A percentile compares a stretch with the other conserved stretches of the same genome.
phyloP scores from a whole-genome alignment of 306 rosid genomes.

The peach (Prunus persica) region DNA sequence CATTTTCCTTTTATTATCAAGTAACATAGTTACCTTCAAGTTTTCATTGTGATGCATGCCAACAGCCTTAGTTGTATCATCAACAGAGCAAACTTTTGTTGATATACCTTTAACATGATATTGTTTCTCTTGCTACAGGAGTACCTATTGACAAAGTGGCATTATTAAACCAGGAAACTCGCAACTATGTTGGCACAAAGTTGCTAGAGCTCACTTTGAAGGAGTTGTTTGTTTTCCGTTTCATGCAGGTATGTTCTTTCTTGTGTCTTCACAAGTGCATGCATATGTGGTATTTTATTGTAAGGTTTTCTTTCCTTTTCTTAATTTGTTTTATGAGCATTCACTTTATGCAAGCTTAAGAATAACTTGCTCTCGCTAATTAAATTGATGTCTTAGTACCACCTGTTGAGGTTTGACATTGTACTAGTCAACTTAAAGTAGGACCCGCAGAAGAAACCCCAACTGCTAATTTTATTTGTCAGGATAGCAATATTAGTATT shows the following conservation, averaged over 20 bases:
- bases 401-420: constrained; percentile 4
- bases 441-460: neutral
- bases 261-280: neutral
- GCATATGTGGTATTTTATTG: neutral
- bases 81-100: neutral
- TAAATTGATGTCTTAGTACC: neutral
- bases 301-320: constrained; percentile 14
- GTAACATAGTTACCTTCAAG: neutral
- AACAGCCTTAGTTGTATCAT: neutral
- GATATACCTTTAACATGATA: constrained; percentile 8
- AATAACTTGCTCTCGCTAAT: neutral
- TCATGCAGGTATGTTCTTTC: constrained; percentile 79
- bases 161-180: constrained; percentile 73
- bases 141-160: constrained; percentile 91
- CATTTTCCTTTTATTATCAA: neutral
- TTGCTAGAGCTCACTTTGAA: constrained; percentile 78
- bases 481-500: neutral
- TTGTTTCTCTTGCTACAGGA: constrained; percentile 58
- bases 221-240: constrained; percentile 76
- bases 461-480: neutral
- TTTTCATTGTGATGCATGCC: neutral
- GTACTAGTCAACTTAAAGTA: neutral
- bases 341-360: neutral
- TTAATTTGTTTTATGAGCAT: neutral
- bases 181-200: constrained; percentile 78